phyloP scores from a whole-genome alignment of 176 grass and related monocot genomes.

The Dendrocalamus sinicus region DNA sequence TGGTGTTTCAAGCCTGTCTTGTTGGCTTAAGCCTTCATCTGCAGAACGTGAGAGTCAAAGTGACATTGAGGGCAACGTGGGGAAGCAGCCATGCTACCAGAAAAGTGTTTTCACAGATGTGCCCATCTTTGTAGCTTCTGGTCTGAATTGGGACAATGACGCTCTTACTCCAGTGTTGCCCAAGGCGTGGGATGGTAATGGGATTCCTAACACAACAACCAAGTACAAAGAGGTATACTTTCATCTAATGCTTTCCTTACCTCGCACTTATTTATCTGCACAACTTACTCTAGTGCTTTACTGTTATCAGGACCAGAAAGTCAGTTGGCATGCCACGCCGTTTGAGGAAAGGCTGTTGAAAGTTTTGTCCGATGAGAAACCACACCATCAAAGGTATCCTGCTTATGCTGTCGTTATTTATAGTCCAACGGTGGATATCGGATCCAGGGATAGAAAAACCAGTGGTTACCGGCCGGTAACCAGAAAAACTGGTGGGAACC shows the following conservation, averaged over 20 bases:
- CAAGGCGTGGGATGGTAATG: slow-evolving; percentile 65
- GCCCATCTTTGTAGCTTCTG: slow-evolving; percentile 54
- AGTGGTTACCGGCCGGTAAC: too few species aligned
- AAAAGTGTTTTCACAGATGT: slow-evolving; percentile 27
- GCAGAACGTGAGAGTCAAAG: slow-evolving; percentile 12
- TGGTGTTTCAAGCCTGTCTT: slow-evolving; percentile 54
- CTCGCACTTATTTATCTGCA: neutral
- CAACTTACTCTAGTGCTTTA: neutral
- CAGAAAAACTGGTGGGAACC: too few species aligned
- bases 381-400: slow-evolving; percentile 60
- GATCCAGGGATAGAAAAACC: neutral
- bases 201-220: slow-evolving; percentile 83
- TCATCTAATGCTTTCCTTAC: neutral
- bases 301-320: slow-evolving; percentile 64
- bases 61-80: neutral
- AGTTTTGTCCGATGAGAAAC: slow-evolving; percentile 73
- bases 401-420: neutral
- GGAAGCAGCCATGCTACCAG: neutral
- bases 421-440: neutral
- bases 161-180: slow-evolving; percentile 42
- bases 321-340: slow-evolving; percentile 81
- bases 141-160: slow-evolving; percentile 49
- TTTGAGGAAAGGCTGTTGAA: slow-evolving; percentile 91
- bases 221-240: slow-evolving; percentile 86
- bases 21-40: slow-evolving; percentile 58